Evolutionary conservation across 257 asterid species (phyloP).

Genomic region (Solanum dulcamara): DNA sequence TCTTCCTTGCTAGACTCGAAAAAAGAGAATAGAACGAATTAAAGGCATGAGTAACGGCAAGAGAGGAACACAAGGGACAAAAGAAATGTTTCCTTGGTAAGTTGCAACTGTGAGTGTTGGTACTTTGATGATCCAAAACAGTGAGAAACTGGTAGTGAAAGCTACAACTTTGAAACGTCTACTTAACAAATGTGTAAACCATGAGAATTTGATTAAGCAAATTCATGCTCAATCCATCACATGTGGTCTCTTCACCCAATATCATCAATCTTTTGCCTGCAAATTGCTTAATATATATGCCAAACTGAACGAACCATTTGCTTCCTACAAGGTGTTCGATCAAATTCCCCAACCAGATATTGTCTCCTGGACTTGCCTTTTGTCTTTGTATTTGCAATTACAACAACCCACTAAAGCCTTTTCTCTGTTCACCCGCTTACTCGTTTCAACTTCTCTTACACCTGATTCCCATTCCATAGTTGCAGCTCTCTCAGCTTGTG

Average conservation of each 20-base stretch:
- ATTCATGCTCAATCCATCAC: conserved; percentile 35
- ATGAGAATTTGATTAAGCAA: conserved; percentile 29
- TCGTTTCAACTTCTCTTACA: conserved; percentile 17
- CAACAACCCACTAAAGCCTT: conserved; percentile 43
- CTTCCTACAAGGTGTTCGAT: conserved; percentile 39
- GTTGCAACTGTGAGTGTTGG: neutral
- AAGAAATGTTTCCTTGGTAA: too few relatives aligned
- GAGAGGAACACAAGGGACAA: too few relatives aligned
- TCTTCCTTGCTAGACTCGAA: too few relatives aligned
- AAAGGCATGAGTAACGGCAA: too few relatives aligned
- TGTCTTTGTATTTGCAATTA: conserved; percentile 37
- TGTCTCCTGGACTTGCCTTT: conserved; percentile 56
- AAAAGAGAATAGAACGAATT: too few relatives aligned
- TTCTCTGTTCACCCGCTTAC: conserved; percentile 22
- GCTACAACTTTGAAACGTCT: conserved; percentile 13
- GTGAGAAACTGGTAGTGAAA: neutral
- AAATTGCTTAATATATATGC: conserved; percentile 32
- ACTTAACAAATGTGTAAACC: conserved; percentile 22
- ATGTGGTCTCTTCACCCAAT: conserved; percentile 19
- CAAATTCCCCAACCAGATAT: conserved; percentile 44
- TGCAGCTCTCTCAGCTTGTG: conserved; percentile 62
- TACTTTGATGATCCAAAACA: neutral
- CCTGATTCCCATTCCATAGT: conserved; percentile 57
- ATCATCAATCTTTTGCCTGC: conserved; percentile 30
- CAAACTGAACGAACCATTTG: conserved; percentile 23